Evolutionary conservation across 129 eudicot genomes (phyloP), one percentile per base, ranked within the genome.

Genomic region (Helichrysum umbraculigerum): DNA sequence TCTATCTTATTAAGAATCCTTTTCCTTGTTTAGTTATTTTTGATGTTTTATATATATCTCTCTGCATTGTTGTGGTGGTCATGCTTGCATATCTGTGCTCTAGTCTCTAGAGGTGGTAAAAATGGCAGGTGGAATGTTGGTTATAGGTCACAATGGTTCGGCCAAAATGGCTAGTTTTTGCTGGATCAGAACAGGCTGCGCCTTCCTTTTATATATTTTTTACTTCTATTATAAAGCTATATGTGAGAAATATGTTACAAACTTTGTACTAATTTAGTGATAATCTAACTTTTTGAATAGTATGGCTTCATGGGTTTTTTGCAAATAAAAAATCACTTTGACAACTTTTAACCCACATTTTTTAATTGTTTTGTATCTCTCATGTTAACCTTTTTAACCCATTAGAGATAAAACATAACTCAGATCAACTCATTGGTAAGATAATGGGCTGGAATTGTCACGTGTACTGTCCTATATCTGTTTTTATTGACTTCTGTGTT

Each of bases 11-110:
- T 7, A 11, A 5, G 1, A 21, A 21, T 41, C 19, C 12, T 30
- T 32, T 28, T 34, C 50, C n/a, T 51, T 62, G 57, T 11, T 28
- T 41, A 33, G 58, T 22, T 29, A 15, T 14, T 72, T 33, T 7
- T 30, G 1, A 33, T 79, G 41, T 73, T 51, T 37, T 22, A 30
- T 70, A 32, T 71, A 70, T n/a, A 44, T 58, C 2, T 61, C 16
- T 70, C 9, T 14, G 47, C 47, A n/a, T 4, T 70, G 65, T 59
- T 15, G 29, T 29, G 14, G 76, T 58, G 10, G 11, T 11, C 54
- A 41, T 73, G 20, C 65, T 42, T 7, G 21, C 62, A 28, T 41
- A 21, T 29, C 68, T 67, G 56, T 62, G 11, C 74, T 47, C 32
- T 35, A 35, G 35, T 5, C 74, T 47, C 32, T 35, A 35, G 35